Base-by-base conservation (phyloP, 805 yeast species). In the Kurtzmaniella cleridarum region DNA sequence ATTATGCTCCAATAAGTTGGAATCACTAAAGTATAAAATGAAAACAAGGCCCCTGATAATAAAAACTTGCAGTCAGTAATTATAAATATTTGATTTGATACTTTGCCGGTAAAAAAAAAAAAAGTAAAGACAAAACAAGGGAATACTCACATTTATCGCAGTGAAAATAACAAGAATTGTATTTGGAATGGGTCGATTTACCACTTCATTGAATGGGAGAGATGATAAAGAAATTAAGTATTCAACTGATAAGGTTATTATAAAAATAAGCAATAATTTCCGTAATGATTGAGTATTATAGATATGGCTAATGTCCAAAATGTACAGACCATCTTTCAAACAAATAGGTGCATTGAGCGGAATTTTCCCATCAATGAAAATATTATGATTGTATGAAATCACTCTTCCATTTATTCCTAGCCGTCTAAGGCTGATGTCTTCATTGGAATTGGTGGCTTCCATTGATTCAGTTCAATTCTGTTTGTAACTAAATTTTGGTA, bases 151-250 rank as follows among this genome's bases (percentile, higher is more conserved):
- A 56, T 51, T 46, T 3, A 53, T 20, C 2, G 52, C 39, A 13
- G 51, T 49, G 36, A 47, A 59, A 5, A 56, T 13, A 17, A 44
- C 41, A 3, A 61, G 35, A 1, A 57, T 39, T 8, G 62, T 42
- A 7, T 51, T 41, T 1, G 59, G 41, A 1, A 53, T 23, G 0
- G 71, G 71, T 9, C 71, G 45, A 33, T 60, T 51, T 26, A 54
- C 57, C 2, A 66, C 57, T 13, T 51, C 51, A 14, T 62, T 66
- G 38, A 60, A 60, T 1, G 71, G 70, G 11, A 62, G 59, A 10
- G 55, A 51, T 10, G 54, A 49, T 41, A 53, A 65, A 9, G 57
- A 45, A 12, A 50, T 36, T 15, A 62, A 40, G 41, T 66, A 65
- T 41, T 65, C 66, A 3, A 39, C 26, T 18, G 63, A 41, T 18